Base-by-base conservation (phyloP, 345 rosid genomes). In the Eucalyptus cloeziana region DNA sequence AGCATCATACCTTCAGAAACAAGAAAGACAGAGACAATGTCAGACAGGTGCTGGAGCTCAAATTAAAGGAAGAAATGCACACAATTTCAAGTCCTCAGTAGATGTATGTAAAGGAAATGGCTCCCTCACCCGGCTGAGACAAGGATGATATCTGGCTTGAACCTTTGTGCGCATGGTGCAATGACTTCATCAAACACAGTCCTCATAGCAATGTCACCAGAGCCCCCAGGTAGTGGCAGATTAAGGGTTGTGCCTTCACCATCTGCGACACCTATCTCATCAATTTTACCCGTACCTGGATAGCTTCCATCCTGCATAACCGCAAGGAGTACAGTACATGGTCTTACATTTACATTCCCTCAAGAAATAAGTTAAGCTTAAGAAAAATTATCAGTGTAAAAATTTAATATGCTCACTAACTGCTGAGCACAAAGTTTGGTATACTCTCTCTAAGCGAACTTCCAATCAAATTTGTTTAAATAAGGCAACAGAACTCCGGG, bases 101-200 rank as follows among this genome's bases (percentile, higher is more conserved):
- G 47, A 33, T 40, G 37, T 22, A 21, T 40, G 47, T 30, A n/a
- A 69, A 15, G 88, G 31, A 86, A 49, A 47, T 89, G 85, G 44
- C 37, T 44, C 89, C 92, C 97, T 94, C 85, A 96, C 99, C 99
- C 98, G 12, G 99, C 99, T n/a, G 99, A 97, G 91, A 96, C 96
- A 8, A 97, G 99, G 90, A 97, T 95, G 83, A 96, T 95, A 89
- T 97, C 98, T 71, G 99, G 99, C 90, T 96, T 96, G 94, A 97
- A 97, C 89, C 96, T 94, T 92, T 95, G 98, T 89, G 94, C 99
- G 90, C 95, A 93, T 27, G 99, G 99, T 37, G 94, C 98, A 89
- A 97, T 95, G 88, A 97, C 96, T 90, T 97, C 98, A 88, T 96
- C 96, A 76, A 97, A 97, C 89, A 92, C 94, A 17, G 93, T 94